These are phyloP conservation scores for Austroboletus olivaceoglutinosus DNA, from an alignment of 1,284 basidiomycete genomes.

Conservation along the genomic window DNA sequence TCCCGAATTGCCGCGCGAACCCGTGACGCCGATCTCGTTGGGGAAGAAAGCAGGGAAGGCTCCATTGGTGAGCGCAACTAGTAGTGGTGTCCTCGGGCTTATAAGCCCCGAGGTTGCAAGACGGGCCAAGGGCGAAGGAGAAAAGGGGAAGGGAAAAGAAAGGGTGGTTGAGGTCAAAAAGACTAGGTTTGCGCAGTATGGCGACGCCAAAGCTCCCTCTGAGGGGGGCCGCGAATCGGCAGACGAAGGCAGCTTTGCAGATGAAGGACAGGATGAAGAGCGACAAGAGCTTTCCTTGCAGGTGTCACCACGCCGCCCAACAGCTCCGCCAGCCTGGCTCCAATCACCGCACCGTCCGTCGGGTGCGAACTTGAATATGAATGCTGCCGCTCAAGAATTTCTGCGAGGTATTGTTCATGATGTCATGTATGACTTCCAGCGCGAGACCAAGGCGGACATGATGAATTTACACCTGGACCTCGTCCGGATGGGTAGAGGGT, in stretches of 20 bases:
- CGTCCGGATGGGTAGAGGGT: slow-evolving; percentile 61
- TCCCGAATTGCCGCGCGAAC: slow-evolving; percentile 49
- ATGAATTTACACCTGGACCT: slow-evolving; percentile 69
- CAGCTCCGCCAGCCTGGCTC: slow-evolving; percentile 35
- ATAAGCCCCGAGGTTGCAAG: slow-evolving; percentile 50
- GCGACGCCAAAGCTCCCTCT: slow-evolving; percentile 38
- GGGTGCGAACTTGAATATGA: slow-evolving; percentile 29
- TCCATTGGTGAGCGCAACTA: slow-evolving; percentile 5
- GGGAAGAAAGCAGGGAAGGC: slow-evolving; percentile 28
- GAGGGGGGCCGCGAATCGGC: slow-evolving; percentile 26
- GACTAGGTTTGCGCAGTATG: slow-evolving; percentile 14
- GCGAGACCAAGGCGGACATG: slow-evolving; percentile 65
- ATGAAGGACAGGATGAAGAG: slow-evolving; percentile 4
- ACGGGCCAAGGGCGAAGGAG: slow-evolving; percentile 41
- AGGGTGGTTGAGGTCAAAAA: slow-evolving; percentile 26
- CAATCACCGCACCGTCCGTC: slow-evolving; percentile 43
- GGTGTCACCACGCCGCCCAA: slow-evolving; percentile 55
- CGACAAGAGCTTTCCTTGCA: slow-evolving; percentile 48
- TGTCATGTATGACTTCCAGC: slow-evolving; percentile 67
- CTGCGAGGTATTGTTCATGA: slow-evolving; percentile 62
- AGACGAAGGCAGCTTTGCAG: slow-evolving; percentile 12
- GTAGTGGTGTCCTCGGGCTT: slow-evolving; percentile 39
- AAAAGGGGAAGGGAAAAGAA: slow-evolving; percentile 30
- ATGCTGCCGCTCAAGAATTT: slow-evolving; percentile 52
- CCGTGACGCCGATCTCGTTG: slow-evolving; percentile 44